Conservation (phyloP, 1,139 yeast species). For the Sugiyamaella xylanicola region DNA sequence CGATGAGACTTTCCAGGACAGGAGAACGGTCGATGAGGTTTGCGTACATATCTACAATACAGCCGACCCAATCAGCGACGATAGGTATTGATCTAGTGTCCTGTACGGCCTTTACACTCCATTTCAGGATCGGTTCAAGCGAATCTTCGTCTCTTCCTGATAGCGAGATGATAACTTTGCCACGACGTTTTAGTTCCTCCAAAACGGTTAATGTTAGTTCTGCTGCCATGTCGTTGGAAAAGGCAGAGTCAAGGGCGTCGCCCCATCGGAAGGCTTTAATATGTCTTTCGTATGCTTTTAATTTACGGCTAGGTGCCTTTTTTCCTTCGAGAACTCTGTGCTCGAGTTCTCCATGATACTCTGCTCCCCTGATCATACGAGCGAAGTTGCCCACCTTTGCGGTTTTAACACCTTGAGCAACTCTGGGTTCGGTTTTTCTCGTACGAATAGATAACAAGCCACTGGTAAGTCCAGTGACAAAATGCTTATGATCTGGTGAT, state of each 20-base stretch:
- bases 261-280: constrained; percentile 88
- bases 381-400: constrained; percentile 57
- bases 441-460: constrained; percentile 90
- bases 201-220: constrained; percentile 80
- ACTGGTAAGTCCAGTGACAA: constrained; percentile 91
- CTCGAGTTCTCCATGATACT: constrained; percentile 87
- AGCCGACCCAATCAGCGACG: constrained; percentile 82
- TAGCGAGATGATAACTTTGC: constrained; percentile 78
- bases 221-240: constrained; percentile 71
- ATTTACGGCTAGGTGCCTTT: constrained; percentile 56
- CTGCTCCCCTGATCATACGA: constrained; percentile 87
- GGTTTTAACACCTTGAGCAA: constrained; percentile 50
- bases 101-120: constrained; percentile 74
- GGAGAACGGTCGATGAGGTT: constrained; percentile 70
- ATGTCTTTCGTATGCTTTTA: constrained; percentile 79
- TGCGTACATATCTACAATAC: constrained; percentile 78
- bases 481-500: constrained; percentile 85
- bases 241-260: constrained; percentile 88
- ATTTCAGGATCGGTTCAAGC: constrained; percentile 79
- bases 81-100: constrained; percentile 77
- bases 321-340: constrained; percentile 55
- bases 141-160: constrained; percentile 83
- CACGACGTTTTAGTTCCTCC: constrained; percentile 81
- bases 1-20: constrained; percentile 73
- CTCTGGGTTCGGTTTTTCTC: constrained; percentile 68